Percentiles rank a stretch among this genome's conserved stretches.
These are phyloP conservation scores for Acanthamoeba healyi DNA, from an alignment of 208 protist genomes.

Conservation along the genomic window DNA sequence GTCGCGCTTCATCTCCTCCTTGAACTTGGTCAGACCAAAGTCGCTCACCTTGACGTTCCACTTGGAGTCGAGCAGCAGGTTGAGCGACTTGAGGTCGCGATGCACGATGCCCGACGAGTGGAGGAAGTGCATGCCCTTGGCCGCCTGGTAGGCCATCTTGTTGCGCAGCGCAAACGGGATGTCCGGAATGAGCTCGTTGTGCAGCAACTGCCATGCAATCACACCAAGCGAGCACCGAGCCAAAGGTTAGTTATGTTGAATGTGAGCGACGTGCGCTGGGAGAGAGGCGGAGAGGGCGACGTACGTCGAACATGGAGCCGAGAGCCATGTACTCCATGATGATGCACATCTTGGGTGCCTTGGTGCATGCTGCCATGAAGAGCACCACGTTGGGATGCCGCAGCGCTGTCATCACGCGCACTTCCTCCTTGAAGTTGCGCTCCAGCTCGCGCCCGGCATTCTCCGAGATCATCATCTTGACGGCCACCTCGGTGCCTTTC, in stretches of 20 bases:
- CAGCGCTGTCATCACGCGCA: constrained; percentile 81
- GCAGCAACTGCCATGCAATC: constrained; percentile 22
- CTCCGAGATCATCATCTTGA: constrained; percentile 72
- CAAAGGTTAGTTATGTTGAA: too few relatives aligned
- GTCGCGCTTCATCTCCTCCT: constrained; percentile 3
- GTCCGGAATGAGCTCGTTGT: constrained; percentile 54
- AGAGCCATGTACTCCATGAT: constrained; percentile 58
- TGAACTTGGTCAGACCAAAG: constrained; percentile 25
- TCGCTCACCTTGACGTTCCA: constrained; percentile 78
- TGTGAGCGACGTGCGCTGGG: too few relatives aligned
- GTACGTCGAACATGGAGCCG: constrained; percentile 20
- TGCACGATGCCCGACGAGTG: constrained; percentile 70
- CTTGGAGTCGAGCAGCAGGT: constrained; percentile 69
- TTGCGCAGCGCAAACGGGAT: constrained; percentile 14
- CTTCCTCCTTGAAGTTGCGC: constrained; percentile 84
- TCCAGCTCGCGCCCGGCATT: constrained; percentile 52
- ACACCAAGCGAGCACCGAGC: neutral
- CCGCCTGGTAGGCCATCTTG: constrained; percentile 68
- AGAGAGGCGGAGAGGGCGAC: neutral
- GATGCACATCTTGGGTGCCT: constrained; percentile 65
- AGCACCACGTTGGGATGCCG: constrained; percentile 85
- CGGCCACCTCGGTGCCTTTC: constrained; percentile 67
- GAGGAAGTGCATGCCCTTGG: constrained; percentile 65
- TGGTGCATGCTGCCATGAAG: constrained; percentile 77
- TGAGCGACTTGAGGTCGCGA: constrained; percentile 67